These are phyloP conservation scores for Neurospora terricola DNA, from an alignment of 495 filamentous ascomycete genomes.

Conservation along the genomic window DNA sequence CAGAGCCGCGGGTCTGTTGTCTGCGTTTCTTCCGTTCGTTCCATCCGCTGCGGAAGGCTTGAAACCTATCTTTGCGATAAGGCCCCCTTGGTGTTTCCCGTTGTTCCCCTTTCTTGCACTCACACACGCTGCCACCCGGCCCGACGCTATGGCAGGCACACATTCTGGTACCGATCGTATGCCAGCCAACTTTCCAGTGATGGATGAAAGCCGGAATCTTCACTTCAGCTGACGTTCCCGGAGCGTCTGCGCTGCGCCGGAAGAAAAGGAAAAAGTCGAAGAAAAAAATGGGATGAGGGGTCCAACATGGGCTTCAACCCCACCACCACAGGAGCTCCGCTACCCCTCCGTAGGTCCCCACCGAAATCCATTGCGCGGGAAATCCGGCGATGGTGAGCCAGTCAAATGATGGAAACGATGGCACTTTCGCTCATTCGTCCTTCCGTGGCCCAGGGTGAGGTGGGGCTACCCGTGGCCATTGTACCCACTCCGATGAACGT, in stretches of 20 bases:
- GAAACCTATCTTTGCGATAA: not conserved
- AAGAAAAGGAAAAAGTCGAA: not conserved
- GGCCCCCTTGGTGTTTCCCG: not conserved
- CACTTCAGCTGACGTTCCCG: not conserved
- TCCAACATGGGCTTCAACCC: not conserved
- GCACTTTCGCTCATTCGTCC: not conserved
- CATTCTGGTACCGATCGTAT: not conserved
- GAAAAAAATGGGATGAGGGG: not conserved
- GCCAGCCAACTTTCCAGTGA: not conserved
- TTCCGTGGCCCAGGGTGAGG: not conserved
- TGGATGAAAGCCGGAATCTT: not conserved
- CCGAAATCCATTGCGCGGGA: not conserved
- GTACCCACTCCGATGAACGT: slow-evolving; percentile 1
- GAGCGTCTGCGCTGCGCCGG: not conserved
- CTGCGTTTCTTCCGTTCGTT: not conserved
- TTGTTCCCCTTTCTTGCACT: not conserved
- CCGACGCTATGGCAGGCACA: not conserved
- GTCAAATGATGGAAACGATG: not conserved
- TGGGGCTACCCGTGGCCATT: not conserved
- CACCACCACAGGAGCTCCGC: not conserved
- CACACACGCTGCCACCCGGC: not conserved
- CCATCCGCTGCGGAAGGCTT: not conserved
- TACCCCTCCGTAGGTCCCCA: not conserved
- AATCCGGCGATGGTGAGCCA: not conserved
- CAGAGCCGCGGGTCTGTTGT: not conserved